phyloP scores from a whole-genome alignment of 306 rosid species.

The Neltuma alba region DNA sequence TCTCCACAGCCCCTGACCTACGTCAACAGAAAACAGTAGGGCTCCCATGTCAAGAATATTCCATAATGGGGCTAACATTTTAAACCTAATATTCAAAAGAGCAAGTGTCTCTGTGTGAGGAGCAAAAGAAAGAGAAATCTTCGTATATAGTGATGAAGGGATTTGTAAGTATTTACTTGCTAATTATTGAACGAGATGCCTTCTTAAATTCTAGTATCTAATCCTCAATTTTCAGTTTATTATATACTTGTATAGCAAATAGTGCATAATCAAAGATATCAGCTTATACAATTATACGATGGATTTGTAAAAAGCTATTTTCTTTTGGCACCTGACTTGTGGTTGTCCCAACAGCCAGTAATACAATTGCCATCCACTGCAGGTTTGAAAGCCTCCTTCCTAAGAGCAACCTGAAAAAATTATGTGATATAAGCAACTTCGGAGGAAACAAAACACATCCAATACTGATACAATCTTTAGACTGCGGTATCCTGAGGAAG shows the following conservation, averaged over 20 bases:
- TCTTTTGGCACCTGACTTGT: slow-evolving; percentile 60
- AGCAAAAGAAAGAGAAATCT: not conserved
- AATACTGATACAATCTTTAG: not conserved
- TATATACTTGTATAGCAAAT: not conserved
- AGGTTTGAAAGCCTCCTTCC: slow-evolving; percentile 62
- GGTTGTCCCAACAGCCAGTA: slow-evolving; percentile 75
- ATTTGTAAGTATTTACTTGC: not conserved
- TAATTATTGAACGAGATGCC: not conserved
- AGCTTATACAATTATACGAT: not conserved
- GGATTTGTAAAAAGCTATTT: no score
- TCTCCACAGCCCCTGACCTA: slow-evolving; percentile 75
- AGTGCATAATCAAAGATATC: not conserved
- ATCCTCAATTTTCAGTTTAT: not conserved
- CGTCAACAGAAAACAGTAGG: slow-evolving; percentile 17
- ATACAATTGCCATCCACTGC: slow-evolving; percentile 73
- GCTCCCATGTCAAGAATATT: not conserved
- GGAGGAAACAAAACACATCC: not conserved
- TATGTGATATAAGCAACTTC: not conserved
- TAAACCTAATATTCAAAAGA: not conserved
- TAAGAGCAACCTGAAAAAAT: slow-evolving; percentile 50
- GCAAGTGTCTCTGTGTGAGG: not conserved
- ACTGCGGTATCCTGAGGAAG: not conserved
- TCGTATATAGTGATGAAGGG: not conserved
- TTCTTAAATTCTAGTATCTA: not conserved
- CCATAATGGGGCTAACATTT: not conserved